These are phyloP conservation scores for Trametes cinnabarina DNA, from an alignment of 768 basidiomycete genomes.

Conservation along the genomic window DNA sequence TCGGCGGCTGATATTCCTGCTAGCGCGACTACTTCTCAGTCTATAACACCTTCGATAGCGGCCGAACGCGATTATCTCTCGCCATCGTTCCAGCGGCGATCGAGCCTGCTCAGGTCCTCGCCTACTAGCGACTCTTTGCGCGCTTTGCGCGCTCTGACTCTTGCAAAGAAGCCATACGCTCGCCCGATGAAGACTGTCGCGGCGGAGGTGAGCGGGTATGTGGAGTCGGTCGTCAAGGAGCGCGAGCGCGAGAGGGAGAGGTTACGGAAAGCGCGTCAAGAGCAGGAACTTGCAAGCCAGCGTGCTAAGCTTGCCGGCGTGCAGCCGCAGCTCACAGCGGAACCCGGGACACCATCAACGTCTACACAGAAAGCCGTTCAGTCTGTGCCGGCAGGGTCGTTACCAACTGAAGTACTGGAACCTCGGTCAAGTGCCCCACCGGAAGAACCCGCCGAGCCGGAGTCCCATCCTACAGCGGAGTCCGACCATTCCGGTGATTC, in stretches of 20 bases:
- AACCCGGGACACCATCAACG: background rate
- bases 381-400: background rate
- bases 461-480: background rate
- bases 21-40: slow-evolving; percentile 1
- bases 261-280: slow-evolving; percentile 64
- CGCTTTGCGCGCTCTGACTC: slow-evolving; percentile 51
- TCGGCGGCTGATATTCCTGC: slow-evolving; percentile 9
- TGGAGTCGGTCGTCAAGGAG: slow-evolving; percentile 74
- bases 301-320: slow-evolving; percentile 5
- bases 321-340: background rate
- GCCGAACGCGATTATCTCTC: slow-evolving; percentile 3
- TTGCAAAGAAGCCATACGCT: slow-evolving; percentile 35
- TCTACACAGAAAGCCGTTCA: background rate
- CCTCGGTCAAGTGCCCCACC: background rate
- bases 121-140: slow-evolving; percentile 38
- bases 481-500: slow-evolving; percentile 19
- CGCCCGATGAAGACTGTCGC: slow-evolving; percentile 54
- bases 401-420: background rate
- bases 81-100: slow-evolving; percentile 32
- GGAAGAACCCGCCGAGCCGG: slow-evolving; percentile 2
- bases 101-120: slow-evolving; percentile 30
- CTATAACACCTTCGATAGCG: background rate
- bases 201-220: slow-evolving; percentile 62
- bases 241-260: slow-evolving; percentile 77
- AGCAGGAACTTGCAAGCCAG: slow-evolving; percentile 22